Percentiles rank a stretch among this genome's conserved stretches.
Evolutionary conservation across 2,329 filamentous ascomycete species (phyloP).

Genomic region (Coniella lustricola): DNA sequence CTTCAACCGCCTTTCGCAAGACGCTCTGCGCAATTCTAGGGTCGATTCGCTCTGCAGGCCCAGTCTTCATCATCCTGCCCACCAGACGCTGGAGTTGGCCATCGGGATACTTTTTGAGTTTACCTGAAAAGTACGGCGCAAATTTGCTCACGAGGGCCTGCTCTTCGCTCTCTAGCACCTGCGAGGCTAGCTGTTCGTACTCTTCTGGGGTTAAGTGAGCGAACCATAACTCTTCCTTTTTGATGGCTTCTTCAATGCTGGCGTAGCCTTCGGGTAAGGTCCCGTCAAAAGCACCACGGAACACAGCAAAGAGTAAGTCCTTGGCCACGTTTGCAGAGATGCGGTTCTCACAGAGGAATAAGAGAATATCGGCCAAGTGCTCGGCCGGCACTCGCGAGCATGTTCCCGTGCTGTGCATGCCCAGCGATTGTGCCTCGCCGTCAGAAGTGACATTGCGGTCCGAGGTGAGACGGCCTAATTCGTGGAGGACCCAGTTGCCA

Average conservation of each 20-base stretch:
- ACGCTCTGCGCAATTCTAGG: slow-evolving; percentile 43
- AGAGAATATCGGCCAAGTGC: slow-evolving; percentile 45
- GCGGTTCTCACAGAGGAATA: slow-evolving; percentile 38
- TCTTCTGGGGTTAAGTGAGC: slow-evolving; percentile 40
- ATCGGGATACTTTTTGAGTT: slow-evolving; percentile 37
- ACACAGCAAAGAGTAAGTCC: slow-evolving; percentile 48
- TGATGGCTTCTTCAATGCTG: slow-evolving; percentile 38
- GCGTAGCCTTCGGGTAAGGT: slow-evolving; percentile 22
- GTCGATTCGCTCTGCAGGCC: slow-evolving; percentile 48
- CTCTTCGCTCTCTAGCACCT: slow-evolving; percentile 38
- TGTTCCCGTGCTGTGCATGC: slow-evolving; percentile 36
- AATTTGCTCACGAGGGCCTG: slow-evolving; percentile 39
- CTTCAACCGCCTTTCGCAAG: slow-evolving; percentile 30
- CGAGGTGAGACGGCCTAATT: slow-evolving; percentile 61
- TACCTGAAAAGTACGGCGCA: slow-evolving; percentile 22
- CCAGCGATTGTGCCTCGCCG: slow-evolving; percentile 17
- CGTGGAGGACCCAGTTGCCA: slow-evolving; percentile 66
- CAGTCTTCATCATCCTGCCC: slow-evolving; percentile 50
- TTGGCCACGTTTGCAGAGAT: slow-evolving; percentile 53
- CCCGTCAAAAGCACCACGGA: slow-evolving; percentile 34
- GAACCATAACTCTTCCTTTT: slow-evolving; percentile 47
- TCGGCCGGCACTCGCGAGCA: slow-evolving; percentile 38
- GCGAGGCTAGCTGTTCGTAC: slow-evolving; percentile 40
- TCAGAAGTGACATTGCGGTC: slow-evolving; percentile 28
- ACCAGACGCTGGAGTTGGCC: slow-evolving; percentile 56